These are phyloP conservation scores for Isoetes taiwanensis DNA, from an alignment of 75 land plant species.

Conservation along the genomic window DNA sequence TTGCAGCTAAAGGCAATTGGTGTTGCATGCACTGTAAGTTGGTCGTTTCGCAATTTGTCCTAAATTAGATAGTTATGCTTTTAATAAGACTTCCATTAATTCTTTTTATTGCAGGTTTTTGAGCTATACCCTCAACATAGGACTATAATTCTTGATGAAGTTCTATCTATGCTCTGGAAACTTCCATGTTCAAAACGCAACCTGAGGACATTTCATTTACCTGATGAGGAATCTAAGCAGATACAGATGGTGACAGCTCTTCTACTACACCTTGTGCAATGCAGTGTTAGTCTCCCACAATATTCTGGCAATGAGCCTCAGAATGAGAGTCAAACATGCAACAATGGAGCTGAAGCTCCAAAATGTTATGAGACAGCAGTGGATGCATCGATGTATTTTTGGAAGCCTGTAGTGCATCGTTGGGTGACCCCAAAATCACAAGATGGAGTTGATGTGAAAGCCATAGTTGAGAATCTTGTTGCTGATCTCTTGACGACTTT, in stretches of 20 bases:
- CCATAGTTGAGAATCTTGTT: constrained; percentile 70
- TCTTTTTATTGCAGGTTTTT: constrained; percentile 42
- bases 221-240: constrained; percentile 91
- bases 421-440: constrained; percentile 60
- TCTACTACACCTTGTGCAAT: constrained; percentile 78
- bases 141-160: constrained; percentile 64
- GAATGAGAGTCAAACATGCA: constrained; percentile 18
- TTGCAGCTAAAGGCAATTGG: constrained; percentile 89
- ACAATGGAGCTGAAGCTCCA: constrained; percentile 21
- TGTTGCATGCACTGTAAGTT: constrained; percentile 58
- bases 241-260: constrained; percentile 93
- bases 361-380: constrained; percentile 64
- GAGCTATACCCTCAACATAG: constrained; percentile 69
- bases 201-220: constrained; percentile 66
- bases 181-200: constrained; percentile 66
- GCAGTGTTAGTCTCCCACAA: constrained; percentile 49
- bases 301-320: constrained; percentile 4
- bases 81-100: background rate
- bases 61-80: background rate
- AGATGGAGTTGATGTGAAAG: constrained; percentile 78
- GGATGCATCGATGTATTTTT: constrained; percentile 59
- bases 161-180: constrained; percentile 63
- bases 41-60: constrained; percentile 6
- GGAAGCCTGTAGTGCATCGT: constrained; percentile 83
- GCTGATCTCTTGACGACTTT: constrained; percentile 67